Percentiles rank a stretch among this genome's conserved stretches.
Evolutionary conservation across 108 stramenopile species (phyloP).

Genomic region (Pseudonitzschia delicatissima): DNA sequence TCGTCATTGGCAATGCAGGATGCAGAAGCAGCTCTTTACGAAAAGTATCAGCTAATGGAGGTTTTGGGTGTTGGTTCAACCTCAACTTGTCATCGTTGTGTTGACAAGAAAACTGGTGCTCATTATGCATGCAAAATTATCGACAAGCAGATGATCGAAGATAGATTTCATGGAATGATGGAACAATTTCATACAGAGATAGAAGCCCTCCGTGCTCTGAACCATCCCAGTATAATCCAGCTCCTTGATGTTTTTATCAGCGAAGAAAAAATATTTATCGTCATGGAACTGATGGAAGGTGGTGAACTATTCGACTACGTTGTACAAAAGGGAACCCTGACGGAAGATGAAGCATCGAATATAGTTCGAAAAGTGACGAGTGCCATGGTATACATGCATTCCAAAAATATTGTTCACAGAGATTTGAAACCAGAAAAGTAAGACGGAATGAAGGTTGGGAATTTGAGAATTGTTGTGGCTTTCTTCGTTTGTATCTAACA

Average conservation of each 20-base stretch:
- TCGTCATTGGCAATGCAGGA: constrained; percentile 30
- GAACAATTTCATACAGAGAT: constrained; percentile 96
- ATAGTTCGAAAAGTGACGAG: constrained; percentile 90
- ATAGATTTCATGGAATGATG: constrained; percentile 86
- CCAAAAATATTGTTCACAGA: constrained; percentile 91
- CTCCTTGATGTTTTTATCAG: constrained; percentile 93
- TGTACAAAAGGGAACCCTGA: constrained; percentile 89
- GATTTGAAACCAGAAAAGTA: constrained; percentile 97
- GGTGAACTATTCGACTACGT: constrained; percentile 99
- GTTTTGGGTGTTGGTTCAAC: constrained; percentile 96
- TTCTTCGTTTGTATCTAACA: background rate
- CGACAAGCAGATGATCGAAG: constrained; percentile 90
- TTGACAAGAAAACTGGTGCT: constrained; percentile 45
- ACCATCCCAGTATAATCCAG: constrained; percentile 93
- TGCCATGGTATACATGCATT: constrained; percentile 96
- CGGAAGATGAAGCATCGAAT: constrained; percentile 86
- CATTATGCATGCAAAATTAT: constrained; percentile 95
- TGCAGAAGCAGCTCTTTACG: constrained; percentile 59
- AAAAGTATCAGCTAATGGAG: constrained; percentile 88
- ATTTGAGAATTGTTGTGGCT: background rate
- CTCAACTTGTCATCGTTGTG: constrained; percentile 91
- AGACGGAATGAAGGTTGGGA: background rate
- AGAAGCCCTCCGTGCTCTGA: constrained; percentile 57
- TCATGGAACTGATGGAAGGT: constrained; percentile 98
- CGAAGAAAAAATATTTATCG: constrained; percentile 90